Evolutionary conservation across 1,284 basidiomycete species (phyloP), one percentile per base, ranked within the genome.

Genomic region (Cryptococcus jaspeensis): DNA sequence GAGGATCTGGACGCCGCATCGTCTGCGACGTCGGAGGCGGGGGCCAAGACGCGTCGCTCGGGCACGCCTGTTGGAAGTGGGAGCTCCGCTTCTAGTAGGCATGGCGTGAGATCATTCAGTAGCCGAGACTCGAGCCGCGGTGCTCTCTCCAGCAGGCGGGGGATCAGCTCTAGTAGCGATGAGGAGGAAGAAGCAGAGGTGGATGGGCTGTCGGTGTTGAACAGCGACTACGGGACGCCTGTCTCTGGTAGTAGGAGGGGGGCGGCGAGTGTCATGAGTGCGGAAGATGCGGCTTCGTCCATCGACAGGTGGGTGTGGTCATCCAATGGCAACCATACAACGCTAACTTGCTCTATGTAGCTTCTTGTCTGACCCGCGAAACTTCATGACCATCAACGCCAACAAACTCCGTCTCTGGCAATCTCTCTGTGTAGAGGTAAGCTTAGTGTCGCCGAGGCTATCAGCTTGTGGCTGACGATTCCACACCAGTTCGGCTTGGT

Each of bases 401-500:
- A 74, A 74, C 57, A 74, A 73, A 55, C 62, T 76, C 9, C 62
- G 66, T 13, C 56, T 76, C 9, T 77, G 73, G 73, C 75, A 75
- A 53, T 63, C 75, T 1, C 59, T 77, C 23, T 75, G 72, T 46
- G 61, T 74, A 44, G 74, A 77, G 60, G 72, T 74, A 44, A 58
- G 72, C 51, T n/a, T 20, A 22, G 32, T 28, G 15, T 37, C 5
- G 28, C 6, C 37, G 16, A 16, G 2, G n/a, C 3, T 15, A 6
- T 36, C 35, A 35, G 8, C 18, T 37, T 7, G 7, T 32, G 12
- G 47, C 49, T 55, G 28, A 54, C 18, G 18, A n/a, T 18, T 11
- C 18, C 16, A 9, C 35, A 32, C 38, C 38, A 67, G 69, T 58
- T 68, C 22, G 68, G 64, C 11, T 55, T 69, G 18, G 69, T 71